These are phyloP conservation scores for Euphorbia tirucalli DNA, from an alignment of 345 rosid species.

Conservation along the genomic window DNA sequence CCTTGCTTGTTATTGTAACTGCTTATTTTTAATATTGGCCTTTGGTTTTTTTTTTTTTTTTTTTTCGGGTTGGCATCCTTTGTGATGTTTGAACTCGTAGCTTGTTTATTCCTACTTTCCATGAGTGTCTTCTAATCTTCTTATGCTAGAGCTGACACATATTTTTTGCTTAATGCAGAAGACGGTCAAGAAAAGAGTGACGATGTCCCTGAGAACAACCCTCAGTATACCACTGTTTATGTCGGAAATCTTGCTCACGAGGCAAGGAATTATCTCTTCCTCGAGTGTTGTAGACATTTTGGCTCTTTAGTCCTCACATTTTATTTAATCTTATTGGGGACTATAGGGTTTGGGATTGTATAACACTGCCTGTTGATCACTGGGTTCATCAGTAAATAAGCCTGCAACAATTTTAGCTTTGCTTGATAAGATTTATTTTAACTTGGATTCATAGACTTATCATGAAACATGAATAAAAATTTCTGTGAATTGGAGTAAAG, in stretches of 20 bases:
- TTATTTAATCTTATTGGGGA: neutral
- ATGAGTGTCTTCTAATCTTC: neutral
- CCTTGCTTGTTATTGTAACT: neutral
- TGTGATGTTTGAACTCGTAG: neutral
- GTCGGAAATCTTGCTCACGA: slow-evolving; percentile 96
- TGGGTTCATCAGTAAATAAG: neutral
- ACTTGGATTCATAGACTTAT: neutral
- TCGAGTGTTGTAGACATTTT: neutral
- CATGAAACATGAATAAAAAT: neutral
- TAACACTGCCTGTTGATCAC: neutral
- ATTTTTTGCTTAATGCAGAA: slow-evolving; percentile 42
- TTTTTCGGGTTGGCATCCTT: neutral
- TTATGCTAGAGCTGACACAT: neutral
- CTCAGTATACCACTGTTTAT: slow-evolving; percentile 89
- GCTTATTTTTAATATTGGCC: neutral
- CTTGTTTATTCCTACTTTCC: neutral
- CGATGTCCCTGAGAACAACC: slow-evolving; percentile 87
- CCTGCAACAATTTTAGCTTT: neutral
- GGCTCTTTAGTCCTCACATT: neutral
- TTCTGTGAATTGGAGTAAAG: neutral
- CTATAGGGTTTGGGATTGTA: no score
- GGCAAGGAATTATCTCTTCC: slow-evolving; percentile 33
- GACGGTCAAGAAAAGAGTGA: slow-evolving; percentile 69
- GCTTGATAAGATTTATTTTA: neutral
- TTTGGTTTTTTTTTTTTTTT: neutral